phyloP scores from a whole-genome alignment of 2,329 filamentous ascomycete species.

The Aaosphaeria arxii region DNA sequence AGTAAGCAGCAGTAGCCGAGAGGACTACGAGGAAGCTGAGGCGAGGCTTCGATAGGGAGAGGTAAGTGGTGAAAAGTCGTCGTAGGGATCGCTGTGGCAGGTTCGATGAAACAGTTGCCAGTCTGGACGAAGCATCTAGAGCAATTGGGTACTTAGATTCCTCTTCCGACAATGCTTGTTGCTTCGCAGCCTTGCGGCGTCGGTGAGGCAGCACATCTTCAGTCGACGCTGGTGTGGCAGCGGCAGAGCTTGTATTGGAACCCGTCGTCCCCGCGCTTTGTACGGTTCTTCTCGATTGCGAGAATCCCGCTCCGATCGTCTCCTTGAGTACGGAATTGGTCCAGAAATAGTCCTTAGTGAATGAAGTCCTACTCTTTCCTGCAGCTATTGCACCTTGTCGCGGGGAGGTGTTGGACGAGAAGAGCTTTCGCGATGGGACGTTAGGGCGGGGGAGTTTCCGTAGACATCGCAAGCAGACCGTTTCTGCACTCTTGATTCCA shows the following conservation, averaged over 20 bases:
- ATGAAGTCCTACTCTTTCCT: conserved; percentile 26
- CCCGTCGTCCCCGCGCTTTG: conserved; percentile 19
- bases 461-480: conserved; percentile 35
- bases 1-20: conserved; percentile 86
- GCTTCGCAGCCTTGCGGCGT: conserved; percentile 25
- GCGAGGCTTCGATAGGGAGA: conserved; percentile 93
- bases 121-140: conserved; percentile 59
- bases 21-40: conserved; percentile 89
- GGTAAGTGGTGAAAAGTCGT: conserved; percentile 73
- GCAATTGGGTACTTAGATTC: conserved; percentile 39
- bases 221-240: conserved; percentile 7
- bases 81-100: conserved; percentile 57
- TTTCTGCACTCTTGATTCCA: conserved; percentile 23
- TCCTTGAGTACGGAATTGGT: conserved; percentile 34
- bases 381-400: conserved; percentile 26
- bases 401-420: conserved; percentile 23
- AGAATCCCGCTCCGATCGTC: conserved; percentile 20
- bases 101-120: conserved; percentile 56
- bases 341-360: conserved; percentile 40
- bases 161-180: conserved; percentile 3
- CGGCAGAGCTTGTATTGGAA: conserved; percentile 1
- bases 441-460: conserved; percentile 21
- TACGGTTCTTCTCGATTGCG: conserved; percentile 21
- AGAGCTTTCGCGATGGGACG: conserved; percentile 19
- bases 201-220: conserved; percentile 34